Evolutionary conservation across 495 filamentous ascomycete genomes (phyloP), one percentile per base, ranked within the genome.

Genomic region (Neurospora sp.): DNA sequence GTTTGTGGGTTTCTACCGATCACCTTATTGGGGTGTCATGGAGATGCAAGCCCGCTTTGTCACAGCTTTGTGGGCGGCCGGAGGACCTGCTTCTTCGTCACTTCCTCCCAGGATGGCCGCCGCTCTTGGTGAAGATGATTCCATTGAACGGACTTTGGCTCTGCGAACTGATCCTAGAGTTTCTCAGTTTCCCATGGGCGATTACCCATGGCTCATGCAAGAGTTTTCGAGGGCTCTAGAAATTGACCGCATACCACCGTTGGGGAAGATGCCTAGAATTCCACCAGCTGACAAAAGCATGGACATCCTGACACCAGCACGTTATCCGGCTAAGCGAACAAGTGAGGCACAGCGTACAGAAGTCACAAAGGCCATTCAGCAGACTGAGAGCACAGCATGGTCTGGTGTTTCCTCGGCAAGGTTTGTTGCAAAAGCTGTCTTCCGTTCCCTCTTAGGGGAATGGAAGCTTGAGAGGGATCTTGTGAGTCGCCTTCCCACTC

Each of bases 1-100:
- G 0, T 97, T 97, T 73, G 89, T 96, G 0, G 94, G 94, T 5
- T 92, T 95, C 80, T 95, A 97, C 79, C 88, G 92, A 42, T 91
- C 92, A 1, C 92, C 94, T 0, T 97, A 92, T 80, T 97, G 93
- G 91, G 92, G 91, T 0, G 87, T 92, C 1, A 92, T 95, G 86
- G 94, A 97, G 77, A 90, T 94, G 88, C 94, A 97, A 81, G 92
- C 93, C 0, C 88, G 90, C 17, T 89, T 90, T 72, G 77, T 96
- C 3, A 86, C 83, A 0, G 76, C 75, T 37, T 74, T 88, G 7
- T 89, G 86, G 85, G 76, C 76, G 1, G 76, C 78, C 4, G 78
- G 76, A 3, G 76, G 76, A 1, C 75, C 73, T 5, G 38, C 71
- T 2, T 78, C 80, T 2, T 38, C 78, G 8, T 74, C 79, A 3